These are phyloP conservation scores for Apiospora arundinis DNA, from an alignment of 2,329 filamentous ascomycete genomes.

Conservation along the genomic window DNA sequence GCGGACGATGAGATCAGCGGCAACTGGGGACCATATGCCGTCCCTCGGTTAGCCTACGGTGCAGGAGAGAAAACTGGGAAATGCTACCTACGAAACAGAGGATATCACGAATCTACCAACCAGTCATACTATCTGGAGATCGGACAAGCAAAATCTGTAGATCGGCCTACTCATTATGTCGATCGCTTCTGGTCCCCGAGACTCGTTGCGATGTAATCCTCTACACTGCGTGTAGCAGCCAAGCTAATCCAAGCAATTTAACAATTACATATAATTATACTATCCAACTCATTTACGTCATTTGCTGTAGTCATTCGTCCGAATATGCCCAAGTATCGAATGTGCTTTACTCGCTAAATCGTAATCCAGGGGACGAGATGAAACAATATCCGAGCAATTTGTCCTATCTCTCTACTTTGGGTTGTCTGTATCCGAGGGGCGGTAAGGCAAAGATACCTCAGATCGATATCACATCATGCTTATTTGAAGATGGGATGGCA, in stretches of 20 bases:
- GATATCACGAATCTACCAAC: background rate
- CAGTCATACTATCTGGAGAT: background rate
- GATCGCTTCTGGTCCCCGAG: background rate
- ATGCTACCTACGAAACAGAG: slow-evolving; percentile 1
- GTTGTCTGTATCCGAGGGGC: background rate
- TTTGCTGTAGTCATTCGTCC: background rate
- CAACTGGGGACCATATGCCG: background rate
- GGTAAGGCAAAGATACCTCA: background rate
- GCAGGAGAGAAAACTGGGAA: background rate
- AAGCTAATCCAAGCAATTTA: slow-evolving; percentile 7
- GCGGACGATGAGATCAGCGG: background rate
- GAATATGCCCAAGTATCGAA: background rate
- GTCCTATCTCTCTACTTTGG: background rate
- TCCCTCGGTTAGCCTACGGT: background rate
- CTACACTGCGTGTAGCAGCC: slow-evolving; percentile 16
- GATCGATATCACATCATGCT: background rate
- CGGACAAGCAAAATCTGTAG: background rate
- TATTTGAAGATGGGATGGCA: slow-evolving; percentile 9
- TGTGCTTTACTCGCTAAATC: background rate
- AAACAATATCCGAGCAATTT: background rate
- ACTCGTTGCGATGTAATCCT: background rate
- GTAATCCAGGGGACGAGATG: background rate
- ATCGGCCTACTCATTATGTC: background rate
- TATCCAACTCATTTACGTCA: background rate
- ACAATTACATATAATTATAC: background rate